These are phyloP conservation scores for Saccharomycopsis selenospora DNA, from an alignment of 805 yeast species.

Conservation along the genomic window DNA sequence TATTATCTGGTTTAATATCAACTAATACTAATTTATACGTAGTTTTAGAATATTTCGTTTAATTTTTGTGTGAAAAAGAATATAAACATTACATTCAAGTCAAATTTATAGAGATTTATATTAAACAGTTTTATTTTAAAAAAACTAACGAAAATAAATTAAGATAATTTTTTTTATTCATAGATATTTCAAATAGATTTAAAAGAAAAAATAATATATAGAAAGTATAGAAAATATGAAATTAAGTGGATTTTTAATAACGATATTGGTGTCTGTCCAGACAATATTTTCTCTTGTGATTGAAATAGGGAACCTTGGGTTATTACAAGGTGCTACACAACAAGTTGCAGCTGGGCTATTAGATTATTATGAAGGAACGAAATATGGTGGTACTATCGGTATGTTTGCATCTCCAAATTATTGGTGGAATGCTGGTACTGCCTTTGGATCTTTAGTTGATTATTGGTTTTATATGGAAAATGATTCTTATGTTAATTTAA, in stretches of 20 bases:
- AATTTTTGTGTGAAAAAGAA: no score
- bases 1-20: no score
- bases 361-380: slow-evolving; percentile 70
- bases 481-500: slow-evolving; percentile 51
- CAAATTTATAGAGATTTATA: no score
- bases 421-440: slow-evolving; percentile 99
- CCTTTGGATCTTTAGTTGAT: slow-evolving; percentile 82
- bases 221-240: no score
- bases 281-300: slow-evolving; percentile 28
- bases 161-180: no score
- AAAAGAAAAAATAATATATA: no score
- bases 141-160: no score
- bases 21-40: no score
- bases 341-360: slow-evolving; percentile 63
- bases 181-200: no score
- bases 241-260: neutral
- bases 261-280: slow-evolving; percentile 15
- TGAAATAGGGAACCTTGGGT: slow-evolving; percentile 19
- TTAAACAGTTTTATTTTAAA: no score
- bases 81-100: no score
- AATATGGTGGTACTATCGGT: slow-evolving; percentile 74
- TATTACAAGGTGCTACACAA: slow-evolving; percentile 44
- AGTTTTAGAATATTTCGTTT: no score
- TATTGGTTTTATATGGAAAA: slow-evolving; percentile 67
- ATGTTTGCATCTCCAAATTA: slow-evolving; percentile 86